A percentile compares a stretch with the other conserved stretches of the same genome.
Conservation (phyloP, 495 filamentous ascomycete genomes). For the Annulohypoxylon bovei region DNA sequence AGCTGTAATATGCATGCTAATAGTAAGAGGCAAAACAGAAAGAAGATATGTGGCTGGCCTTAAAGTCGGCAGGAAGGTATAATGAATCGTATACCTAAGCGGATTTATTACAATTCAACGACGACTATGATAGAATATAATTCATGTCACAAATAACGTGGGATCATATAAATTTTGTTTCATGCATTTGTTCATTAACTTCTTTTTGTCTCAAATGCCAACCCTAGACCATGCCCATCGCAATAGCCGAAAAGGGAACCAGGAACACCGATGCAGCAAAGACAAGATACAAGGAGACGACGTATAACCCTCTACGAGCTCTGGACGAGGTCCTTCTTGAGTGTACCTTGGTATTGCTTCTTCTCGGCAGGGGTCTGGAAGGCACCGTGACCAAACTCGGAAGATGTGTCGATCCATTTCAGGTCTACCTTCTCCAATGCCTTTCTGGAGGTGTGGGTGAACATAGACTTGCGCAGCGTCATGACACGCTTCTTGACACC, state of each 20-base stretch:
- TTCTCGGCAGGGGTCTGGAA: slow-evolving; percentile 99
- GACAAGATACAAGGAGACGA: slow-evolving; percentile 62
- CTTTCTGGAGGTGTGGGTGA: slow-evolving; percentile 92
- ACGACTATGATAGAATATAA: not conserved
- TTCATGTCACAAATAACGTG: slow-evolving; percentile 22
- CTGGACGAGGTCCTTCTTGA: slow-evolving; percentile 96
- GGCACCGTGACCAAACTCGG: slow-evolving; percentile 99
- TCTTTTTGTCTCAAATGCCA: slow-evolving; percentile 53
- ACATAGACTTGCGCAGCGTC: slow-evolving; percentile 99
- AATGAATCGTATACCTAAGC: not conserved
- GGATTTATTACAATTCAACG: not conserved
- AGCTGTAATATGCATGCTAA: too few relatives aligned
- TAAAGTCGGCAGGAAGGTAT: not conserved
- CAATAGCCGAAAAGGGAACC: slow-evolving; percentile 58
- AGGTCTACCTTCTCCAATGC: slow-evolving; percentile 99
- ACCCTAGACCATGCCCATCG: slow-evolving; percentile 55
- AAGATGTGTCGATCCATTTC: slow-evolving; percentile 99
- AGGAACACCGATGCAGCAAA: slow-evolving; percentile 68
- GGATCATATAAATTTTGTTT: slow-evolving; percentile 54
- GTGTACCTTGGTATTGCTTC: slow-evolving; percentile 89
- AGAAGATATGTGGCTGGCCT: not conserved
- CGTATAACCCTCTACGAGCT: slow-evolving; percentile 66
- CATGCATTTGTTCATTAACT: slow-evolving; percentile 57
- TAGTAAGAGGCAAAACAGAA: not conserved
- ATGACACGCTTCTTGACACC: slow-evolving; percentile 99